phyloP scores from a whole-genome alignment of 768 basidiomycete species.

The Pleurotus tuber-regium region DNA sequence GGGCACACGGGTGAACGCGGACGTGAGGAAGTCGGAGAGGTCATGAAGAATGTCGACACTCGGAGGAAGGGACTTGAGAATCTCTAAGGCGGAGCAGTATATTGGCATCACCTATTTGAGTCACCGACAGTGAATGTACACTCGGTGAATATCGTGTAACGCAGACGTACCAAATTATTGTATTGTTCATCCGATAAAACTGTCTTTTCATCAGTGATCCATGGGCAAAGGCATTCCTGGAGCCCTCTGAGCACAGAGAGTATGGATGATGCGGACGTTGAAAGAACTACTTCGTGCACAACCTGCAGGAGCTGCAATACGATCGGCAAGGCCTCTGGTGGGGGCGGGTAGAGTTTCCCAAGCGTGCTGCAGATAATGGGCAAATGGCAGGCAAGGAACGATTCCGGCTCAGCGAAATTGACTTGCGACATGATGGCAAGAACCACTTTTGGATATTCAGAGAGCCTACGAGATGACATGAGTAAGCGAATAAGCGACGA shows the following conservation, averaged over 20 bases:
- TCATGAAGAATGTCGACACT: slow-evolving; percentile 37
- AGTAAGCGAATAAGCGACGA: background rate
- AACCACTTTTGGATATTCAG: slow-evolving; percentile 20
- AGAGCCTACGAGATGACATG: slow-evolving; percentile 19
- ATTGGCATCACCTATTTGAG: slow-evolving; percentile 30
- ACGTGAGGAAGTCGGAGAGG: slow-evolving; percentile 44
- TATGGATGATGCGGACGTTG: slow-evolving; percentile 24
- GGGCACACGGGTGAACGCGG: slow-evolving; percentile 49
- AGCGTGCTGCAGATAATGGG: slow-evolving; percentile 28
- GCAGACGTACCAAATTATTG: slow-evolving; percentile 46
- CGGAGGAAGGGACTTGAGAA: slow-evolving; percentile 35
- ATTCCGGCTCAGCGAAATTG: slow-evolving; percentile 14
- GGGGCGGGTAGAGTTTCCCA: slow-evolving; percentile 30
- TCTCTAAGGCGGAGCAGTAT: slow-evolving; percentile 43
- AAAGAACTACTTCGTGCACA: slow-evolving; percentile 31
- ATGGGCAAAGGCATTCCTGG: slow-evolving; percentile 39
- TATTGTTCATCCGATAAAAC: slow-evolving; percentile 43
- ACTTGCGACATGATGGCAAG: slow-evolving; percentile 22
- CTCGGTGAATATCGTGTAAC: background rate
- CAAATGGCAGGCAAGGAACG: slow-evolving; percentile 25
- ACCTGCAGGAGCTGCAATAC: slow-evolving; percentile 35
- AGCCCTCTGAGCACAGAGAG: slow-evolving; percentile 34
- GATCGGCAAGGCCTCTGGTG: slow-evolving; percentile 21
- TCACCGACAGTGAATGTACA: background rate
- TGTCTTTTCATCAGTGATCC: slow-evolving; percentile 49